Evolutionary conservation across 176 grass and related monocot genomes (phyloP), one percentile per base, ranked within the genome.

Genomic region (Oryza nivara): DNA sequence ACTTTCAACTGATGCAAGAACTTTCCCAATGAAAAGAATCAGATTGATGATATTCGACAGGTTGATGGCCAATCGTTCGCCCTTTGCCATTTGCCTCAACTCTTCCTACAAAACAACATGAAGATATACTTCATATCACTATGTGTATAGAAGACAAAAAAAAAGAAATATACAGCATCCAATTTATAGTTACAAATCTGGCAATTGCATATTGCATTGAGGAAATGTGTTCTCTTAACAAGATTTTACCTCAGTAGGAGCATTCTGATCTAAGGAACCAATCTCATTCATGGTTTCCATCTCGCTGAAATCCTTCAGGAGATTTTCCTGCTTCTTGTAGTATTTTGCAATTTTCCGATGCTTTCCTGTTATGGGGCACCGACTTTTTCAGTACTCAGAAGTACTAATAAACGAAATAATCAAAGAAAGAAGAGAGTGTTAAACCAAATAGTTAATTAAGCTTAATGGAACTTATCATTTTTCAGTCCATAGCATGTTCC

Each of bases 321-420:
- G 88, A 41, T 73, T 90, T 25, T 92, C 92, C 84, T 98, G 96
- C 68, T 95, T 93, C 85, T 90, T 87, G 78, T 98, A 98, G 85
- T 93, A 98, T 72, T 94, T 95, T n/a, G 96, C 91, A 19, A 98
- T 87, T 80, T 95, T 98, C 7, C 87, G 79, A 30, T 98, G 89
- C 69, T 95, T 95, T 4, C 91, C 96, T 98, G 79, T 66, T 38
- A 86, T 85, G 9, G 11, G 23, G n/a, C 44, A 38, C 73, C 72
- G 32, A 56, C 20, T 40, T 58, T 58, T 45, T 77, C 43, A 52
- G 54, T 19, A 63, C 3, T 63, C n/a, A 65, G 46, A 45, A 25
- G 14, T 70, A 69, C 30, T 32, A 32, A 9, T 36, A 36, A 49
- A 36, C 48, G 72, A 28, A 16, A 82, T 10, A 22, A 30, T 26